A percentile compares a stretch with the other conserved stretches of the same genome.
Conservation (phyloP, 2,329 filamentous ascomycete genomes). For the Xylariales sp. region DNA sequence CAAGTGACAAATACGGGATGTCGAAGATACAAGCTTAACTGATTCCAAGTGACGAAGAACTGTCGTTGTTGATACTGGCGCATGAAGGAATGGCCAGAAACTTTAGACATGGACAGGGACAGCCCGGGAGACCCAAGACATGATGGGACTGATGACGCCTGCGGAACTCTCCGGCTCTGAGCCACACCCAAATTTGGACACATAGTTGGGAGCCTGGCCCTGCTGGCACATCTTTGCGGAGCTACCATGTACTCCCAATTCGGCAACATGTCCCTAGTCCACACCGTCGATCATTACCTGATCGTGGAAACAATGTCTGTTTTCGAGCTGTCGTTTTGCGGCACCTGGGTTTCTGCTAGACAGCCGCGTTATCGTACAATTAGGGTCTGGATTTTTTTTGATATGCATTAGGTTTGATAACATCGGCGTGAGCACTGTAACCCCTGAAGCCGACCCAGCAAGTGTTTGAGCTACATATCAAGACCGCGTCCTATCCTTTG, state of each 20-base stretch:
- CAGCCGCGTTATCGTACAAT: too few relatives aligned
- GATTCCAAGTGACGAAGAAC: too few relatives aligned
- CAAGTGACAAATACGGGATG: background rate
- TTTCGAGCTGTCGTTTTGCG: background rate
- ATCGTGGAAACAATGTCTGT: background rate
- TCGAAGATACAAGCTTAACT: background rate
- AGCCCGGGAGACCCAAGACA: background rate
- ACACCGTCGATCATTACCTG: background rate
- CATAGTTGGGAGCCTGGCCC: too few relatives aligned
- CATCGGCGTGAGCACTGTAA: too few relatives aligned
- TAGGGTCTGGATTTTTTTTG: too few relatives aligned
- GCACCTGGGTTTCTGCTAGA: background rate
- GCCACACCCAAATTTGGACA: background rate
- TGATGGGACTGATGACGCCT: background rate
- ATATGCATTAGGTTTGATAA: too few relatives aligned
- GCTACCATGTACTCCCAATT: slow-evolving; percentile 3
- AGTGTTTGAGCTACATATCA: too few relatives aligned
- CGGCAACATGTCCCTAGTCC: background rate
- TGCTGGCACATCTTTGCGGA: too few relatives aligned
- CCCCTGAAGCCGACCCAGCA: too few relatives aligned
- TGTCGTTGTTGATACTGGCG: background rate
- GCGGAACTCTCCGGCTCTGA: background rate
- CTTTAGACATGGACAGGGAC: background rate
- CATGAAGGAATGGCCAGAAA: background rate
- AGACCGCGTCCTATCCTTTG: too few relatives aligned